Percentiles rank a stretch among this genome's conserved stretches.
These are phyloP conservation scores for Pistacia atlantica DNA, from an alignment of 345 rosid genomes.

Conservation along the genomic window DNA sequence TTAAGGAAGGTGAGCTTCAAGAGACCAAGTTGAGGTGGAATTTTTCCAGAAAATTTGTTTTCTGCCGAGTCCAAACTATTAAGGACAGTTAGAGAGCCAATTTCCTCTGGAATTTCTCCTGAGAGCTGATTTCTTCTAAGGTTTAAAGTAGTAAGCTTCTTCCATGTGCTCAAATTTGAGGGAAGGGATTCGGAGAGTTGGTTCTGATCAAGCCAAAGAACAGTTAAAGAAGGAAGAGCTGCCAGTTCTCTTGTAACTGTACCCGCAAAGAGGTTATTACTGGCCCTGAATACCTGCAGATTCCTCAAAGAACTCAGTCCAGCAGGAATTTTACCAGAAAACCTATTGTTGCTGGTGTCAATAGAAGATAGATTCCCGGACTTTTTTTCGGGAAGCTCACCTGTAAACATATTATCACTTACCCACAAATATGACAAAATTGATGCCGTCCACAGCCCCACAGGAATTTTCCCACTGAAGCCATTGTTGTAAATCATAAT, in stretches of 20 bases:
- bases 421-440: conserved; percentile 35
- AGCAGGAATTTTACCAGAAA: conserved; percentile 46
- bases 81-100: conserved; percentile 42
- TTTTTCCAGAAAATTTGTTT: conserved; percentile 49
- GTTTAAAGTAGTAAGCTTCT: conserved; percentile 33
- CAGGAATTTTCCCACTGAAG: conserved; percentile 49
- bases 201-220: conserved; percentile 37
- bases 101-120: conserved; percentile 44
- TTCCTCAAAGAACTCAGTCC: conserved; percentile 38
- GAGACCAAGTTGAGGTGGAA: conserved; percentile 48
- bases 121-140: conserved; percentile 51
- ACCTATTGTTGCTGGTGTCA: conserved; percentile 46
- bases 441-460: conserved; percentile 46
- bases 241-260: conserved; percentile 49
- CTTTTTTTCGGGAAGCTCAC: conserved; percentile 44
- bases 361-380: conserved; percentile 34
- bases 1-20: conserved; percentile 32
- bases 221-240: conserved; percentile 32
- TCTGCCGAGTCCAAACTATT: conserved; percentile 43
- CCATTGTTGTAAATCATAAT: conserved; percentile 28
- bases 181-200: conserved; percentile 43
- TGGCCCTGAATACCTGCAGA: conserved; percentile 42
- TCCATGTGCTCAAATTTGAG: conserved; percentile 45
- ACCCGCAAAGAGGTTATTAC: conserved; percentile 54
- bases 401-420: conserved; percentile 45